Evolutionary conservation across 2,329 filamentous ascomycete species (phyloP).

Genomic region (Colletotrichum sp.): DNA sequence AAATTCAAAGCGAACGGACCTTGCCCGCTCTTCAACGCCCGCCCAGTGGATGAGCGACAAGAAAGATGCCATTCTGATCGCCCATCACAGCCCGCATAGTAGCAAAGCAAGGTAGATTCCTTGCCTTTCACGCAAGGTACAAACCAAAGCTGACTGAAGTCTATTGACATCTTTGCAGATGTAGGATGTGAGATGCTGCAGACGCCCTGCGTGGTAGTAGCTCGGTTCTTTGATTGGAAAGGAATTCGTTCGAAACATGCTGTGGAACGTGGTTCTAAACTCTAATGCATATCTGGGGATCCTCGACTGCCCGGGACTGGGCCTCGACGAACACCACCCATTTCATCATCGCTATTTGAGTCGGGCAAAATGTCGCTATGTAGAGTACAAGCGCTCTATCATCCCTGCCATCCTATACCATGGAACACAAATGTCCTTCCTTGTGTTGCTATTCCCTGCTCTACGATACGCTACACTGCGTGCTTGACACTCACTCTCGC

Average conservation of each 20-base stretch:
- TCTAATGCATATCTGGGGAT: neutral
- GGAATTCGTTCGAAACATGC: slow-evolving; percentile 17
- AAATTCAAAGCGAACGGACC: neutral
- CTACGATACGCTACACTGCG: neutral
- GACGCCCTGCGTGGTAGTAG: neutral
- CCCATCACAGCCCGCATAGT: neutral
- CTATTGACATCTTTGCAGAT: neutral
- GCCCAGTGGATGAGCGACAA: neutral
- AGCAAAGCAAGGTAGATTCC: neutral
- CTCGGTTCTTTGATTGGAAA: neutral
- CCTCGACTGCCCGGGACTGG: neutral
- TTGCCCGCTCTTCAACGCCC: neutral
- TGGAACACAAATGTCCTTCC: neutral
- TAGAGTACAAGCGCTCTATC: neutral
- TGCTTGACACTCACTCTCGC: neutral
- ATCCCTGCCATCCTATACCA: neutral
- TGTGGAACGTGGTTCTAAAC: slow-evolving; percentile 17
- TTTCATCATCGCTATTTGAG: neutral
- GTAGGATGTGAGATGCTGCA: neutral
- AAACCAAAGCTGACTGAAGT: neutral
- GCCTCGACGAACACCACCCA: neutral
- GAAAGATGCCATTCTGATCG: neutral
- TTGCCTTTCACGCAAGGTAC: slow-evolving; percentile 2
- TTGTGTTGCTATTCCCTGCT: neutral
- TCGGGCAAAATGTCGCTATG: neutral